phyloP scores from a whole-genome alignment of 805 yeast genomes.

The Priceomyces carsonii region DNA sequence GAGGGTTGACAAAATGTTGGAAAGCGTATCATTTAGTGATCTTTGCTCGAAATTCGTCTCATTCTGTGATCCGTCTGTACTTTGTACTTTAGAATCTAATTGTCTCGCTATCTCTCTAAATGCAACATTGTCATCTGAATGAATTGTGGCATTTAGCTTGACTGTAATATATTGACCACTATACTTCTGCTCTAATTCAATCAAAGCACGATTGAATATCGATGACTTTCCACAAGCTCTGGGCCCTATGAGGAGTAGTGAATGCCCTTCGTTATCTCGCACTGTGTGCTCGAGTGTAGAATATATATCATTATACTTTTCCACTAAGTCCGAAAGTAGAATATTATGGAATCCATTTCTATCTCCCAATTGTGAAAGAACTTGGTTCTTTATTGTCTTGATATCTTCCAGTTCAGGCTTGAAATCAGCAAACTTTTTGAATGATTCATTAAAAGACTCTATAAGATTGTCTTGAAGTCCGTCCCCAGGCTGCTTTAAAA shows the following conservation, averaged over 20 bases:
- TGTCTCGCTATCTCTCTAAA: constrained; percentile 85
- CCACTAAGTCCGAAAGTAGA: constrained; percentile 18
- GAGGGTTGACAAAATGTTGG: constrained; percentile 53
- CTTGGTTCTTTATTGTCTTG: constrained; percentile 12
- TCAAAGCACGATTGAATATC: constrained; percentile 58
- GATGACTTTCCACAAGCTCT: constrained; percentile 74
- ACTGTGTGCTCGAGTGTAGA: constrained; percentile 64
- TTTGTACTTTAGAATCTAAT: constrained; percentile 48
- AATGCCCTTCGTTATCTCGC: constrained; percentile 72
- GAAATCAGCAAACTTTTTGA: constrained; percentile 3
- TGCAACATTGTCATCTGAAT: constrained; percentile 74
- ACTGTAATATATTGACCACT: constrained; percentile 60
- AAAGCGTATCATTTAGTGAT: constrained; percentile 61
- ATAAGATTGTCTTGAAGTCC: constrained; percentile 4
- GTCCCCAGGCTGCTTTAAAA: not conserved
- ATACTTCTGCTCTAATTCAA: constrained; percentile 40
- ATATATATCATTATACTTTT: constrained; percentile 51
- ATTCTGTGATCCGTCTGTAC: constrained; percentile 1
- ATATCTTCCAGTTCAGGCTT: constrained; percentile 12
- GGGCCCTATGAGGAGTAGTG: constrained; percentile 79
- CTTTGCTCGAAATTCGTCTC: constrained; percentile 45
- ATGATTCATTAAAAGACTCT: constrained; percentile 2
- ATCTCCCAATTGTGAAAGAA: constrained; percentile 22
- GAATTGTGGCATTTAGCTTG: constrained; percentile 67
- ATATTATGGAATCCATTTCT: constrained; percentile 16